A percentile compares a stretch with the other conserved stretches of the same genome.
phyloP scores from a whole-genome alignment of 148 eudicot species.

The Cornus suecica region DNA sequence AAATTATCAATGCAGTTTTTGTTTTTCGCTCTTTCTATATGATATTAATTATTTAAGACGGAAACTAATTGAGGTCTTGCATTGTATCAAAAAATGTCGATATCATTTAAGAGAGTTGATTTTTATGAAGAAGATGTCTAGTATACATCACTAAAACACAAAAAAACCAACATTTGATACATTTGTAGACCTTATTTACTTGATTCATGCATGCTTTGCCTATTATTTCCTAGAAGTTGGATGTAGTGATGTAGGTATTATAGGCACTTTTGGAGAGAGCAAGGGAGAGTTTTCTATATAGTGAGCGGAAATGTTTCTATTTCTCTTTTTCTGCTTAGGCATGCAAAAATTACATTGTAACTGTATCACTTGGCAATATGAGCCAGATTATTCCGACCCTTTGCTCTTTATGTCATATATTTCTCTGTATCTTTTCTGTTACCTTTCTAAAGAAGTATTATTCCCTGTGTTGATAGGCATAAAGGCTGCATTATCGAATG shows the following conservation, averaged over 20 bases:
- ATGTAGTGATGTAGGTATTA: too few species aligned
- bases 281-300: background rate
- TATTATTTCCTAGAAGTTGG: background rate
- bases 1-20: background rate
- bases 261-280: too few species aligned
- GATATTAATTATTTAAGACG: background rate
- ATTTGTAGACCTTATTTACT: background rate
- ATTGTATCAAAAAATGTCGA: background rate
- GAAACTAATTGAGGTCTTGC: background rate
- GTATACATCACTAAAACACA: background rate
- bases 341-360: background rate
- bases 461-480: slow-evolving; percentile 42
- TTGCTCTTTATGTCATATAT: background rate
- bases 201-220: background rate
- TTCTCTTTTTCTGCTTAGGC: background rate
- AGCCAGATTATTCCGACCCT: background rate
- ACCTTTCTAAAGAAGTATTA: background rate
- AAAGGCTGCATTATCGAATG: slow-evolving; percentile 37
- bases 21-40: background rate
- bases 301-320: background rate
- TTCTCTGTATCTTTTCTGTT: slow-evolving; percentile 1
- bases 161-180: background rate
- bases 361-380: background rate
- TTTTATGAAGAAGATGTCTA: background rate
- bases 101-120: background rate